A percentile compares a stretch with the other conserved stretches of the same genome.
These are phyloP conservation scores for Syzygium syzygioides DNA, from an alignment of 441 rosid genomes.

Conservation along the genomic window DNA sequence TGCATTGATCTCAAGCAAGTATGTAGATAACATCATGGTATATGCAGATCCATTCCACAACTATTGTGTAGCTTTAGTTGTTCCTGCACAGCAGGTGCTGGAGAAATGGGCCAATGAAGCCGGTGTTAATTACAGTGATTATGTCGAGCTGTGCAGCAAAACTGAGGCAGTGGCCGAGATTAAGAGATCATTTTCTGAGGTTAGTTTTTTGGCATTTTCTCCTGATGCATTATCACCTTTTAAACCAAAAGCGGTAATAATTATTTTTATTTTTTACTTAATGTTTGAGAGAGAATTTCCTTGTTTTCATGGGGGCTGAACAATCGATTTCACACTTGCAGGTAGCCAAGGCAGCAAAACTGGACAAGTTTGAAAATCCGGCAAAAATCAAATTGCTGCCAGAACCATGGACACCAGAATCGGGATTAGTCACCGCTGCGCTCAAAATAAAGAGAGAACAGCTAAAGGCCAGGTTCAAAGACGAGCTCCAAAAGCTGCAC, in stretches of 20 bases:
- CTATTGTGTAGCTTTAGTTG: conserved; percentile 77
- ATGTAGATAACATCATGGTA: conserved; percentile 75
- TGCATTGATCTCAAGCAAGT: conserved; percentile 42
- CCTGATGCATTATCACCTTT: neutral
- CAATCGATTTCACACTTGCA: conserved; percentile 14
- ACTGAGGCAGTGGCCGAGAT: conserved; percentile 61
- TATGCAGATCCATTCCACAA: conserved; percentile 68
- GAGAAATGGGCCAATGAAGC: conserved; percentile 78
- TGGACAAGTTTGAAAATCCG: conserved; percentile 78
- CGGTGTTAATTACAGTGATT: conserved; percentile 33
- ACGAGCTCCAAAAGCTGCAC: conserved; percentile 60
- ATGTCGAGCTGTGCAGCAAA: conserved; percentile 58
- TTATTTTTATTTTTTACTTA: neutral
- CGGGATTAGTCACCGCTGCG: conserved; percentile 82
- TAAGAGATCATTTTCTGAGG: conserved; percentile 64
- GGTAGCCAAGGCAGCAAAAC: conserved; percentile 59
- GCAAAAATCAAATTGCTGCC: conserved; percentile 68
- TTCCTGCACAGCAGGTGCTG: conserved; percentile 48
- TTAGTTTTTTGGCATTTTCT: conserved; percentile 9
- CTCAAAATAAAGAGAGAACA: conserved; percentile 87
- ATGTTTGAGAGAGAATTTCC: neutral
- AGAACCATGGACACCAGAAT: conserved; percentile 86
- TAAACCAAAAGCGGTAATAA: neutral
- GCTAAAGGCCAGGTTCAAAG: conserved; percentile 54
- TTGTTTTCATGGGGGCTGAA: neutral